A percentile compares a stretch with the other conserved stretches of the same genome.
Conservation (phyloP, 805 yeast species). For the Naumovozyma baii region DNA sequence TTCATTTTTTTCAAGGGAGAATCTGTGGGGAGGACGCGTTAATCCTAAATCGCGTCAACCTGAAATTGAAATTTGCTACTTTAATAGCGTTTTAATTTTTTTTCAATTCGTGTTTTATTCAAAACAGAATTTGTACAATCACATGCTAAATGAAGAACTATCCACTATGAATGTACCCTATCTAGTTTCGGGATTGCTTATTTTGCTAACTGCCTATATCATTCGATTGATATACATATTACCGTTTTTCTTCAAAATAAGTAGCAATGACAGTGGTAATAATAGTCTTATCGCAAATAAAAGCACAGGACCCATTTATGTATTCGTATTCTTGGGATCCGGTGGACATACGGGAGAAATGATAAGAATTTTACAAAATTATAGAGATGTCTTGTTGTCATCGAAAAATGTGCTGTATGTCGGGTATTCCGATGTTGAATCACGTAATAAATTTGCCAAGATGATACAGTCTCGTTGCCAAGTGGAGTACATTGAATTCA, state of each 20-base stretch:
- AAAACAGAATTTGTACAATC: too few species aligned
- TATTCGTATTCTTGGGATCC: conserved; percentile 73
- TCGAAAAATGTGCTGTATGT: conserved; percentile 35
- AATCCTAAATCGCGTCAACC: too few species aligned
- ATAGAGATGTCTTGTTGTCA: conserved; percentile 36
- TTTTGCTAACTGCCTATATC: conserved; percentile 7
- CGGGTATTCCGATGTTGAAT: conserved; percentile 30
- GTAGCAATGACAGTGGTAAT: not conserved
- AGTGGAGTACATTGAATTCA: conserved; percentile 18
- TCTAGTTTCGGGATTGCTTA: conserved; percentile 1
- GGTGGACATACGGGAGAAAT: conserved; percentile 98
- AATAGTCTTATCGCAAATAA: not conserved
- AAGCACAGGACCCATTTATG: conserved; percentile 11
- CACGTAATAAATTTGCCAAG: conserved; percentile 32
- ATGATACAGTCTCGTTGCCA: conserved; percentile 4
- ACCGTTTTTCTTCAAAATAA: conserved; percentile 11
- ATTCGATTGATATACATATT: conserved; percentile 12
- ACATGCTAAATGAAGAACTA: not conserved
- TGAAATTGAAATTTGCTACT: too few species aligned
- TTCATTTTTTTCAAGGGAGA: too few species aligned
- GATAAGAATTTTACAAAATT: conserved; percentile 50
- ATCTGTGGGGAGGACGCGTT: too few species aligned
- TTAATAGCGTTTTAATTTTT: too few species aligned
- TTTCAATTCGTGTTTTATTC: too few species aligned
- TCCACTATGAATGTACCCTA: conserved; percentile 1